phyloP scores from a whole-genome alignment of 140 eudicot genomes.

The Senecio squalidus region DNA sequence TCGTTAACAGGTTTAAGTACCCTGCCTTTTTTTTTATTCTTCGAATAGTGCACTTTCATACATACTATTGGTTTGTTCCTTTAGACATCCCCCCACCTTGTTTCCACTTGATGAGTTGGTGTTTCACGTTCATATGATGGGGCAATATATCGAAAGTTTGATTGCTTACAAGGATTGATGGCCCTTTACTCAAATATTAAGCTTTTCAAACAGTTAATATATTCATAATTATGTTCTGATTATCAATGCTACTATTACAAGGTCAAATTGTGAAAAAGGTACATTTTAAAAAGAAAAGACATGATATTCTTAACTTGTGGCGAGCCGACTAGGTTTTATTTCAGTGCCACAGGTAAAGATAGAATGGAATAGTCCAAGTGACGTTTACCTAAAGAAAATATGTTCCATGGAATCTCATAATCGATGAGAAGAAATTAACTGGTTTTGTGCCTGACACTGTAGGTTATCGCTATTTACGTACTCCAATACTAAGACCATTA shows the following conservation, averaged over 20 bases:
- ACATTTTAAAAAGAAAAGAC: conserved; percentile 20
- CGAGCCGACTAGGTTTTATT: conserved; percentile 24
- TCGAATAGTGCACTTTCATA: conserved; percentile 15
- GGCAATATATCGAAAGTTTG: conserved; percentile 10
- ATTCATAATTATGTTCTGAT: conserved; percentile 2
- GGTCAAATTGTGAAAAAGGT: conserved; percentile 21
- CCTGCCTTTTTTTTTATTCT: conserved; percentile 11
- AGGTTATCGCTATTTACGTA: conserved; percentile 26
- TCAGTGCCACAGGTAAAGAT: conserved; percentile 29
- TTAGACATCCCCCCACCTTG: conserved; percentile 22
- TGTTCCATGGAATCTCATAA: conserved; percentile 58
- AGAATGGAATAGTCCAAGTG: conserved; percentile 33
- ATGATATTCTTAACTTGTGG: conserved; percentile 22
- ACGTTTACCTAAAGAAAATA: conserved; percentile 33
- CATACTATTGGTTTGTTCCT: conserved; percentile 15
- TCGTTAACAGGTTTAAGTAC: conserved; percentile 3
- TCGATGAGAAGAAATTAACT: conserved; percentile 41
- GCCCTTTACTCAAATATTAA: conserved; percentile 12
- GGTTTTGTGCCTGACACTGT: conserved; percentile 51
- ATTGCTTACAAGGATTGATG: conserved; percentile 14
- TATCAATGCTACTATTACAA: conserved; percentile 29
- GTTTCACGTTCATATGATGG: background rate
- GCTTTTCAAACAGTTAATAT: background rate
- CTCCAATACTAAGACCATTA: conserved; percentile 26
- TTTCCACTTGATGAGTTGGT: conserved; percentile 23